phyloP scores from a whole-genome alignment of 2,329 filamentous ascomycete species.

The Fusarium sp. region DNA sequence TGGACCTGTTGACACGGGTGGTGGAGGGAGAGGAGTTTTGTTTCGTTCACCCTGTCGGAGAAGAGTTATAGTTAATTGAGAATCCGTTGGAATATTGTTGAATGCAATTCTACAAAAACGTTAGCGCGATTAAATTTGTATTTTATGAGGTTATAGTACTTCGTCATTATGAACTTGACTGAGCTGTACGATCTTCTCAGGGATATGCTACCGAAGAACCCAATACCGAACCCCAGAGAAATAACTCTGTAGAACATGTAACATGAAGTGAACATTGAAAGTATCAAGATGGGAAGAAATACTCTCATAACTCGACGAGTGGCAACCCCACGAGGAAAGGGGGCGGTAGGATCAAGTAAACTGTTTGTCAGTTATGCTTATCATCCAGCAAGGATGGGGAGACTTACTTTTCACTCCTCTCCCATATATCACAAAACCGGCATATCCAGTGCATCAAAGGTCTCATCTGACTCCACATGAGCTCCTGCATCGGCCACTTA shows the following conservation, averaged over 20 bases:
- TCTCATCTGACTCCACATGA: slow-evolving; percentile 79
- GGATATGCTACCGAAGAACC: slow-evolving; percentile 1
- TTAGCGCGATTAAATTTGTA: slow-evolving; percentile 52
- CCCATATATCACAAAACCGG: slow-evolving; percentile 55
- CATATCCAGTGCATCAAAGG: slow-evolving; percentile 69
- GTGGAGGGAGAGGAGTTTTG: slow-evolving; percentile 75
- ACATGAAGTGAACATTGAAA: background rate
- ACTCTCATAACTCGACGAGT: slow-evolving; percentile 48
- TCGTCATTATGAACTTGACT: slow-evolving; percentile 12
- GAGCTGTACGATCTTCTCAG: background rate
- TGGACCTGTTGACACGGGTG: slow-evolving; percentile 7
- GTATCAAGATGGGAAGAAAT: background rate
- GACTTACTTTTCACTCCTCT: slow-evolving; percentile 53
- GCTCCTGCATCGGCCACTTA: slow-evolving; percentile 78
- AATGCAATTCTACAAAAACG: slow-evolving; percentile 73
- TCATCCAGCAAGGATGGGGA: no score
- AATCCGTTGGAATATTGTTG: slow-evolving; percentile 82
- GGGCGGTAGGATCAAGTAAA: slow-evolving; percentile 66
- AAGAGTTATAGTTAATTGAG: slow-evolving; percentile 80
- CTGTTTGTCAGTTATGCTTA: slow-evolving; percentile 1
- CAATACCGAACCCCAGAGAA: background rate
- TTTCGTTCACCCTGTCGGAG: slow-evolving; percentile 82
- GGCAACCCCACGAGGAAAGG: slow-evolving; percentile 67
- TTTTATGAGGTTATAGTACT: slow-evolving; percentile 68
- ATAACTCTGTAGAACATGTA: background rate